These are phyloP conservation scores for Ophidiomyces ophidiicola DNA, from an alignment of 2,329 filamentous ascomycete genomes.

Conservation along the genomic window DNA sequence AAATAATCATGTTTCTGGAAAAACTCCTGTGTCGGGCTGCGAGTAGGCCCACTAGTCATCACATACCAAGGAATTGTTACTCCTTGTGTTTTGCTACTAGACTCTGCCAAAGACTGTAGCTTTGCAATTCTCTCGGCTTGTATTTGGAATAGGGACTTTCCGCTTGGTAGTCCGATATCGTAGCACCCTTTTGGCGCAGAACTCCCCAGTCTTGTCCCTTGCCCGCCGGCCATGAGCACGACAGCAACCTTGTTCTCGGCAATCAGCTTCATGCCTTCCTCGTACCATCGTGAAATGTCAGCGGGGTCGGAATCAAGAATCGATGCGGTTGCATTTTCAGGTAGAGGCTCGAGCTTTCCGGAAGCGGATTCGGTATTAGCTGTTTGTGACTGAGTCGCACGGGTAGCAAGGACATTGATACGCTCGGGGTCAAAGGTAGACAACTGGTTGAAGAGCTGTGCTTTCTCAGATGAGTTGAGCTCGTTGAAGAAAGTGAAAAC, in stretches of 20 bases:
- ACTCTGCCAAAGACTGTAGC: constrained; percentile 66
- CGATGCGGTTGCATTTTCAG: constrained; percentile 72
- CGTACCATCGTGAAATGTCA: constrained; percentile 75
- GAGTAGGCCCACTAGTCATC: constrained; percentile 95
- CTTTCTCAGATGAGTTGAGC: constrained; percentile 61
- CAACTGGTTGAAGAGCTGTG: constrained; percentile 68
- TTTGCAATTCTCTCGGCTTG: constrained; percentile 89
- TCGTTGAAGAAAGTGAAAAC: constrained; percentile 81
- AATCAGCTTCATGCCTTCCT: constrained; percentile 53
- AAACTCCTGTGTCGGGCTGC: constrained; percentile 82
- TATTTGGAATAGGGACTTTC: constrained; percentile 94
- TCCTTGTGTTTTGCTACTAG: constrained; percentile 49
- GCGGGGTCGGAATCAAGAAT: constrained; percentile 75
- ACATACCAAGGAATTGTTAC: constrained; percentile 91
- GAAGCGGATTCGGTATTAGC: constrained; percentile 38
- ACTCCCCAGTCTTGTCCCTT: constrained; percentile 88
- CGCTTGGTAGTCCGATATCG: constrained; percentile 83
- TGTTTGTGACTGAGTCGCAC: constrained; percentile 56
- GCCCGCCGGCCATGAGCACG: constrained; percentile 92
- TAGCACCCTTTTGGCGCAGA: constrained; percentile 95
- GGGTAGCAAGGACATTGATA: constrained; percentile 84
- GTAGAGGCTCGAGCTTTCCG: constrained; percentile 68
- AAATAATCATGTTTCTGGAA: constrained; percentile 87
- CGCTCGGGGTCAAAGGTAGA: constrained; percentile 66
- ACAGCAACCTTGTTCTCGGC: constrained; percentile 63